Base-by-base conservation (phyloP, 352 stramenopile species). In the Halophytophthora polymorphica region DNA sequence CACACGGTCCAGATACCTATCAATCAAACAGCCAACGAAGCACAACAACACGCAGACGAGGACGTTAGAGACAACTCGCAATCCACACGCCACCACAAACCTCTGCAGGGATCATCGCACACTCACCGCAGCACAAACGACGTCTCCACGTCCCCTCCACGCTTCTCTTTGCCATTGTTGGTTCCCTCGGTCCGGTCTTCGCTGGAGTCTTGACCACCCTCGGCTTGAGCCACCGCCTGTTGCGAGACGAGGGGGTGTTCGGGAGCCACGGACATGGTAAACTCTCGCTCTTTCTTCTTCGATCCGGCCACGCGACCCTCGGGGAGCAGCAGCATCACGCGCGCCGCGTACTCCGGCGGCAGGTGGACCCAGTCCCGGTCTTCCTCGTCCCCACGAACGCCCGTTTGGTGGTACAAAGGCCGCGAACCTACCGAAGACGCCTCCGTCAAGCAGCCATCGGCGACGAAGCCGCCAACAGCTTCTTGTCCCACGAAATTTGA, bases 321-420 rank as follows among this genome's bases (percentile, higher is more conserved):
- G 2, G 80, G 80, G 12, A 94, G 53, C 33, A 83, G 25, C 15
- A 94, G 34, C 77, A 94, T 83, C 15, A 90, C 61, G 19, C 83
- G 79, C 17, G 75, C 73, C 1, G 73, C 69, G 57, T 89, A 89
- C 52, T 92, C 81, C 3, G 77, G 71, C 7, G 77, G 73, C 33
- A 90, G 69, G 50, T 77, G 60, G 10, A 90, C 64, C 82, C 82
- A 92, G 21, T 88, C 57, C 36, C 71, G 74, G 2, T 89, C 73
- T 17, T 86, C 69, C 43, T 75, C 64, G 15, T 56, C 42, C 12
- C 45, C 56, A 29, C 40, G 33, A 34, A 64, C 40, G 6, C 36
- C 60, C 43, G 58, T 45, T 28, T 63, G 55, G 14, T 58, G 50
- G 35, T 68, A 65, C 58, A 58, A 72, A 45, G 48, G 43, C 19